Percentiles rank a stretch among this genome's conserved stretches.
Evolutionary conservation across 2,329 filamentous ascomycete genomes (phyloP).

Genomic region (Fusarium camptoceras): DNA sequence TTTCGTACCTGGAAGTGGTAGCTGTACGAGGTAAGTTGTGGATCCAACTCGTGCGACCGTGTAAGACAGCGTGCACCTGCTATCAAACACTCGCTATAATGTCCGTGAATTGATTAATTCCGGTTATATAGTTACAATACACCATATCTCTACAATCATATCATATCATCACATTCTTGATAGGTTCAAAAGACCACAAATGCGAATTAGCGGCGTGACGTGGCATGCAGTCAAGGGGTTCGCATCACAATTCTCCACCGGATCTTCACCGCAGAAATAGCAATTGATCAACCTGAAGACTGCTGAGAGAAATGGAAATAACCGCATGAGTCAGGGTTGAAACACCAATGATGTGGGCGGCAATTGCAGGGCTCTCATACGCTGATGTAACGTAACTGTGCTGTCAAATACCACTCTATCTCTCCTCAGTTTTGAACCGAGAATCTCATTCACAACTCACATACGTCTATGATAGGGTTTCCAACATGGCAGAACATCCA

Average conservation of each 20-base stretch:
- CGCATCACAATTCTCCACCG: background rate
- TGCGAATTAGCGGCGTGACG: background rate
- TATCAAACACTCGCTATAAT: background rate
- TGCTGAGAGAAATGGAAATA: background rate
- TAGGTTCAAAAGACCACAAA: background rate
- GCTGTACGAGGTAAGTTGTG: background rate
- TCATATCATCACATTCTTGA: background rate
- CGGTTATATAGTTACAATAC: background rate
- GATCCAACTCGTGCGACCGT: background rate
- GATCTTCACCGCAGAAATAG: background rate
- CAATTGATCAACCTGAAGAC: background rate
- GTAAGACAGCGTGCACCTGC: background rate
- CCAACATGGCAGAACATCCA: background rate
- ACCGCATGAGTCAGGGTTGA: background rate
- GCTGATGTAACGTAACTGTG: background rate
- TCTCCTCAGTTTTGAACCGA: background rate
- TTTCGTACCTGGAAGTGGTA: background rate
- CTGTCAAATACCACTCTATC: background rate
- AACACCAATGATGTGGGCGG: background rate
- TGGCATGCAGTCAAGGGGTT: background rate
- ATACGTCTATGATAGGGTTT: fast-evolving
- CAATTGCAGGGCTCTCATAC: background rate
- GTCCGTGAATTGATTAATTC: no score
- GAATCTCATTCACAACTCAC: no score
- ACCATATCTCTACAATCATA: background rate